Evolutionary conservation across 2,329 filamentous ascomycete species (phyloP).

Genomic region (Akanthomyces dipterigenus): DNA sequence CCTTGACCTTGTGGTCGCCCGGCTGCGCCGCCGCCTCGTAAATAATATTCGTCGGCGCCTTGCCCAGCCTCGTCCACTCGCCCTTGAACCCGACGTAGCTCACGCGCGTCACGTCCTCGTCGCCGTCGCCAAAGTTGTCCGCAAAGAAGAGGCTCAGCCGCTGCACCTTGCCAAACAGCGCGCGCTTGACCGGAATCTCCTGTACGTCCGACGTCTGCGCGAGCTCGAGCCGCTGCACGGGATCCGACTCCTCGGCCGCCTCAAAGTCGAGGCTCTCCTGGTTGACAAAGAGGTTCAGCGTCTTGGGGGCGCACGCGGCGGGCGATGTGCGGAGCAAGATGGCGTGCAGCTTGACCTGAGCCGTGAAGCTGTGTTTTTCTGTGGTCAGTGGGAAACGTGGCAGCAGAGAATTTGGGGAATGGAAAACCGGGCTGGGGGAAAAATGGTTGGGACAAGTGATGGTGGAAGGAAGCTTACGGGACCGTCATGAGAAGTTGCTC

Average conservation of each 20-base stretch:
- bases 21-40: slow-evolving; percentile 95
- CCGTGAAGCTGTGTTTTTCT: slow-evolving; percentile 65
- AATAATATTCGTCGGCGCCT: slow-evolving; percentile 67
- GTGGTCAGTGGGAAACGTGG: neutral
- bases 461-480: slow-evolving; percentile 53
- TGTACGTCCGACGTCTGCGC: slow-evolving; percentile 75
- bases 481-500: slow-evolving; percentile 91
- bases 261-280: slow-evolving; percentile 79
- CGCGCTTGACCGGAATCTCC: slow-evolving; percentile 82
- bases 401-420: neutral
- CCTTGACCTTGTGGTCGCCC: slow-evolving; percentile 69
- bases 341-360: slow-evolving; percentile 86
- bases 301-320: slow-evolving; percentile 65
- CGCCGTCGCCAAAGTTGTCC: slow-evolving; percentile 78
- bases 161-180: slow-evolving; percentile 80
- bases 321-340: slow-evolving; percentile 77
- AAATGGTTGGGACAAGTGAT: neutral
- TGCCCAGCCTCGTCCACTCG: slow-evolving; percentile 79
- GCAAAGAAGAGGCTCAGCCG: slow-evolving; percentile 80
- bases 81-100: slow-evolving; percentile 89
- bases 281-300: slow-evolving; percentile 84
- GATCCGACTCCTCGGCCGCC: slow-evolving; percentile 59
- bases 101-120: slow-evolving; percentile 72
- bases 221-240: slow-evolving; percentile 72
- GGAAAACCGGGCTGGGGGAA: too few relatives aligned